Conservation (phyloP, 2,329 filamentous ascomycete species). For the Aspergillus intermedius region DNA sequence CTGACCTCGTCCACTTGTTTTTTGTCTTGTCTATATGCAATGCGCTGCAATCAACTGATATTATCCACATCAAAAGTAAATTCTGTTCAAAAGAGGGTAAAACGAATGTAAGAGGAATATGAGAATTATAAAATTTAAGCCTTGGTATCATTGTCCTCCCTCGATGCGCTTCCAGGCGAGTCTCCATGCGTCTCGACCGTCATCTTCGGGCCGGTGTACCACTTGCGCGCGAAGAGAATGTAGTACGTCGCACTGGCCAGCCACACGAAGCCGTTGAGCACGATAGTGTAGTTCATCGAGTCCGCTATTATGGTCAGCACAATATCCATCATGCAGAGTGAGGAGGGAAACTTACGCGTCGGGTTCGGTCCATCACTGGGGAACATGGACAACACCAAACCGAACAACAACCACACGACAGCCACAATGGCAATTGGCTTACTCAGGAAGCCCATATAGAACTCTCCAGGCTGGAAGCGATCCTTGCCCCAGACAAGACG, state of each 20-base stretch:
- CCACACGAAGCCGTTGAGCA: slow-evolving; percentile 57
- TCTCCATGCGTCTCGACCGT: slow-evolving; percentile 36
- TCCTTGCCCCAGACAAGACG: slow-evolving; percentile 53
- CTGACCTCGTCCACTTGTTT: background rate
- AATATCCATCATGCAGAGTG: background rate
- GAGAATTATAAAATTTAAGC: background rate
- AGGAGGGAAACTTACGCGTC: slow-evolving; percentile 25
- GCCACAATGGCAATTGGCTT: slow-evolving; percentile 49
- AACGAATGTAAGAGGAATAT: background rate
- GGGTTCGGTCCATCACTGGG: slow-evolving; percentile 51
- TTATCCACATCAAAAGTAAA: background rate
- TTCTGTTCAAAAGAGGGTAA: background rate
- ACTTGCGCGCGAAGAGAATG: slow-evolving; percentile 51
- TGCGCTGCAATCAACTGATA: background rate
- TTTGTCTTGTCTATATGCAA: background rate
- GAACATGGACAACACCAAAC: slow-evolving; percentile 54
- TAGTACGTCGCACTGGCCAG: slow-evolving; percentile 52
- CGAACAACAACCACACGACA: slow-evolving; percentile 50
- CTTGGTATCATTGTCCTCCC: background rate
- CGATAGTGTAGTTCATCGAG: slow-evolving; percentile 59
- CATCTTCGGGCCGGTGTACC: slow-evolving; percentile 56
- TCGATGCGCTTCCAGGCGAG: too few species aligned
- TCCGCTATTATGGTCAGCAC: slow-evolving; percentile 25
- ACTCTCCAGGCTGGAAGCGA: slow-evolving; percentile 53
- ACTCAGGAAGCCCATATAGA: slow-evolving; percentile 52